Conservation (phyloP, 2,329 filamentous ascomycete species). For the Xylogone sp. region DNA sequence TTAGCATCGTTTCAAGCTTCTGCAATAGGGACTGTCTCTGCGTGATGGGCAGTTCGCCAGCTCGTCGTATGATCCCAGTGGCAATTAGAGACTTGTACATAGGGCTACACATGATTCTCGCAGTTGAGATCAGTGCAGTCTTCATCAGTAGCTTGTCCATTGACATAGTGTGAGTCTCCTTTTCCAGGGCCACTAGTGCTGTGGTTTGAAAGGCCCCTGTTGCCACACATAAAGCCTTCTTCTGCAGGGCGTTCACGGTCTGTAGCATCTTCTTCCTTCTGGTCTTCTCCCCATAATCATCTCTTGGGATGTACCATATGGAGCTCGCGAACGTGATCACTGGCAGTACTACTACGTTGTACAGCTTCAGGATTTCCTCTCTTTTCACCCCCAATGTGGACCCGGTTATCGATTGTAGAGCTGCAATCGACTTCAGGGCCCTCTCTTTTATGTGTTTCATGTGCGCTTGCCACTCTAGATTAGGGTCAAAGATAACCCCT, state of each 20-base stretch:
- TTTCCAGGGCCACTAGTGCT: not conserved
- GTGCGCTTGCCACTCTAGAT: slow-evolving; percentile 8
- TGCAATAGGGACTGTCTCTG: not conserved
- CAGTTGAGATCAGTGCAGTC: not conserved
- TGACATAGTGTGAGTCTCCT: not conserved
- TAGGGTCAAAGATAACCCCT: slow-evolving; percentile 16
- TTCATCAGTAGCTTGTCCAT: not conserved
- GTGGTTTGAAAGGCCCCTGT: not conserved
- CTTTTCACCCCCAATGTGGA: slow-evolving; percentile 4
- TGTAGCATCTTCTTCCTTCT: not conserved
- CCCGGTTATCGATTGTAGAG: slow-evolving; percentile 3
- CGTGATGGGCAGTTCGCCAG: not conserved
- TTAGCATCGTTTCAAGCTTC: not conserved
- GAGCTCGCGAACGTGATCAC: slow-evolving; percentile 28
- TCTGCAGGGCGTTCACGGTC: not conserved
- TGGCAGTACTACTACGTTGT: slow-evolving; percentile 24
- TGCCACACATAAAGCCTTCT: not conserved
- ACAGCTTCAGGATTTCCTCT: slow-evolving; percentile 9
- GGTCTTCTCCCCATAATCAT: not conserved
- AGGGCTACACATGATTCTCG: not conserved
- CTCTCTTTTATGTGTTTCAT: slow-evolving; percentile 7
- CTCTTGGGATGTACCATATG: slow-evolving; percentile 15
- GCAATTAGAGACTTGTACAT: too few species aligned
- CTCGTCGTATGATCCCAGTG: not conserved
- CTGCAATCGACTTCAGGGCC: slow-evolving; percentile 7